phyloP scores from a whole-genome alignment of 2,329 filamentous ascomycete species.

The Colletotrichum sp. region DNA sequence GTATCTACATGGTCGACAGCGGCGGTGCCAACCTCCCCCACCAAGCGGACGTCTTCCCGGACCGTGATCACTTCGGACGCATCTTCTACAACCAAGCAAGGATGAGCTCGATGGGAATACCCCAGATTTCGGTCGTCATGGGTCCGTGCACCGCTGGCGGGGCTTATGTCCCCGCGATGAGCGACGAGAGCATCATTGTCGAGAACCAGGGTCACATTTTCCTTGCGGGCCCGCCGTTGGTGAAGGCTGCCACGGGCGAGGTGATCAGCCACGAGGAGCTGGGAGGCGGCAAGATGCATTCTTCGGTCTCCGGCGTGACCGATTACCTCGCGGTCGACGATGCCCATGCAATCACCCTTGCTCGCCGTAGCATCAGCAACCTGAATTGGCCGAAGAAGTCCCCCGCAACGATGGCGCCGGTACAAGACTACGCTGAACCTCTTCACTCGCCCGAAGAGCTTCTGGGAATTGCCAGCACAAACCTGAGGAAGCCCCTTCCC shows the following conservation, averaged over 20 bases:
- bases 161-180: constrained; percentile 96
- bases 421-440: constrained; percentile 69
- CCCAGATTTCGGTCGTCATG: constrained; percentile 96
- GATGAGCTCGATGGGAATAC: constrained; percentile 88
- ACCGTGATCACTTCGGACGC: constrained; percentile 92
- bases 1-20: constrained; percentile 95
- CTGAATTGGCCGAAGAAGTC: constrained; percentile 78
- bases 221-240: constrained; percentile 89
- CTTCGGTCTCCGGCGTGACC: constrained; percentile 88
- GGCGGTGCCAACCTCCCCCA: constrained; percentile 94
- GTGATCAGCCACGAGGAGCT: constrained; percentile 89
- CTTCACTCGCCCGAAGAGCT: constrained; percentile 82
- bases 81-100: constrained; percentile 98
- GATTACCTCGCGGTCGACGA: constrained; percentile 96
- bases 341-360: constrained; percentile 86
- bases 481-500: constrained; percentile 83
- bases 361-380: constrained; percentile 82
- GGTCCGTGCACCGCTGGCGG: constrained; percentile 95
- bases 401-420: constrained; percentile 40
- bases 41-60: constrained; percentile 94
- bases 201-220: constrained; percentile 97
- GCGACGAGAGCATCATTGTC: constrained; percentile 96
- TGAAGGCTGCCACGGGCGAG: constrained; percentile 95
- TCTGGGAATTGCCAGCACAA: constrained; percentile 86
- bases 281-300: constrained; percentile 88